Conservation (phyloP, 176 grass and related monocot species). For the Triticum dicoccoides region DNA sequence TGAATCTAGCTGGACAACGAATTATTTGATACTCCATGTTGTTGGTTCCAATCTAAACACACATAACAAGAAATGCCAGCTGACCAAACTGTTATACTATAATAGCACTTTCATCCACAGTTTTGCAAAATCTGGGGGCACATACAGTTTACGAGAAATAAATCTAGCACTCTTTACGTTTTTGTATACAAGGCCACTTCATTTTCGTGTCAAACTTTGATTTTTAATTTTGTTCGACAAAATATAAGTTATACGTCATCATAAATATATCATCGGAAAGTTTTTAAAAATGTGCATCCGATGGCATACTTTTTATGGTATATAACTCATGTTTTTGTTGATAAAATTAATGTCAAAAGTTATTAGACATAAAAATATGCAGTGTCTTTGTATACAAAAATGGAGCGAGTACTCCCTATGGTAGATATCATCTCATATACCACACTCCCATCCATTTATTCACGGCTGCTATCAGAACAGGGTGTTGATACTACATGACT, state of each 20-base stretch:
- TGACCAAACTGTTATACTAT: not conserved
- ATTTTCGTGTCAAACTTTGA: no score
- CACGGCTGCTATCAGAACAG: not conserved
- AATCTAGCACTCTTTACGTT: not conserved
- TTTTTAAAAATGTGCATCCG: no score
- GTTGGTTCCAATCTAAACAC: not conserved
- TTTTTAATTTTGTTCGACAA: no score
- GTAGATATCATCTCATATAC: not conserved
- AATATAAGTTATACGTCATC: no score
- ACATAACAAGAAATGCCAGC: not conserved
- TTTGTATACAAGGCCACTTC: no score
- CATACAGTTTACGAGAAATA: not conserved
- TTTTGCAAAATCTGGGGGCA: slow-evolving; percentile 18
- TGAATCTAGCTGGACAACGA: not conserved
- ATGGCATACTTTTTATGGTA: no score
- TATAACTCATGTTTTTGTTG: no score
- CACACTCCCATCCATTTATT: not conserved
- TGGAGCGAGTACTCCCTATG: not conserved
- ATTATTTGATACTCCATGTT: not conserved
- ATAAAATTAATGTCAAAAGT: no score
- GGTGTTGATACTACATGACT: not conserved
- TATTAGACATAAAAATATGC: no score
- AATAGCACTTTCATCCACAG: not conserved
- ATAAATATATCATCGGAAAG: no score
- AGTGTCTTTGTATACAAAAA: no score